Evolutionary conservation across 768 basidiomycete genomes (phyloP), one percentile per base, ranked within the genome.

Genomic region (Steccherinum ochraceum): DNA sequence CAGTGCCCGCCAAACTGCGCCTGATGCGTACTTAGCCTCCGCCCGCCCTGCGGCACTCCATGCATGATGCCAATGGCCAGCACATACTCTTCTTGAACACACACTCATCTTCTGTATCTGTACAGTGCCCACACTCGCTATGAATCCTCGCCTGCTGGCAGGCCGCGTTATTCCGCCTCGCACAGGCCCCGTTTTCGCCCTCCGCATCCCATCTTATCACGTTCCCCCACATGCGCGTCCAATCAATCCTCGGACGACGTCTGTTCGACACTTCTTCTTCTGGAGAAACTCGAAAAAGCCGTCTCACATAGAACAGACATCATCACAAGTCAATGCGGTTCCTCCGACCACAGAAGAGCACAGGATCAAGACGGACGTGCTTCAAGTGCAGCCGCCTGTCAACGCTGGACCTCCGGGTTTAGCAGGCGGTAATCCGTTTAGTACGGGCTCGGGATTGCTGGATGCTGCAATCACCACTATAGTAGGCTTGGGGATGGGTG

Each of bases 401-500:
- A 12, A 18, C 42, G 12, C 42, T 27, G 20, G 30, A 21, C 27
- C 13, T 43, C 21, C 10, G 23, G 46, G 12, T 19, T 30, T 21
- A 30, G 30, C 30, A 35, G 30, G 24, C 25, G 13, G 46, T 10
- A 49, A 24, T 20, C 51, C 50, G n/a, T 55, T 55, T 40, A 52
- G 69, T 48, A 64, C 54, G 27, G 50, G 53, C 20, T 61, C 61
- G 46, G 56, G 53, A 39, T 54, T 65, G 46, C 52, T 63, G 23
- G 81, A 85, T 65, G 80, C 78, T 24, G 72, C 79, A 5, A 59
- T 83, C 26, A 83, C 81, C 5, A 79, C 83, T 0, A 60, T 80
- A 12, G 69, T 85, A 56, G 83, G 82, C n/a, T 66, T 86, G 52
- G 72, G 73, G 47, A 74, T 84, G 67, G 77, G 80, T 79, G 58